Conservation (phyloP, 768 basidiomycete genomes). For the Podaxis sp. region DNA sequence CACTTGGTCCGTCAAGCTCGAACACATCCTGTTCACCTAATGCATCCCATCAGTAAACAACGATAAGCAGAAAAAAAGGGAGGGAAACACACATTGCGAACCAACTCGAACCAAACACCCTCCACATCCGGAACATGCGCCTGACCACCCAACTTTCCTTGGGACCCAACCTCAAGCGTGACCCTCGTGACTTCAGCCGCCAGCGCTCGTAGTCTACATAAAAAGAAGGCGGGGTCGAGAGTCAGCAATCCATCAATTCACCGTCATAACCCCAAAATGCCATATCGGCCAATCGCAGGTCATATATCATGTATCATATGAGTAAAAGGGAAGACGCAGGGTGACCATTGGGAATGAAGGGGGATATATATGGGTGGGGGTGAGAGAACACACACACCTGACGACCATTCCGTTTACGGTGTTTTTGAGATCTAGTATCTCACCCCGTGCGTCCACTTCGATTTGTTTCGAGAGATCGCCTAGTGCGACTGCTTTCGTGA, state of each 20-base stretch:
- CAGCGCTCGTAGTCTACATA: conserved; percentile 51
- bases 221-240: too few relatives aligned
- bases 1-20: conserved; percentile 76
- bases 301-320: neutral
- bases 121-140: conserved; percentile 87
- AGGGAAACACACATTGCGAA: conserved; percentile 56
- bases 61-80: neutral
- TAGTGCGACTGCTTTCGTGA: conserved; percentile 91
- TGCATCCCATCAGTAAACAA: conserved; percentile 1
- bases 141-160: conserved; percentile 88
- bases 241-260: too few relatives aligned
- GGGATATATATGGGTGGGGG: neutral
- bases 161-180: conserved; percentile 82
- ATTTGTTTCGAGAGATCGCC: conserved; percentile 91
- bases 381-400: conserved; percentile 25
- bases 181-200: conserved; percentile 85
- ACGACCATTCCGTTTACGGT: conserved; percentile 63
- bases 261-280: neutral
- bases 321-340: neutral
- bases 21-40: conserved; percentile 80
- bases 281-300: neutral
- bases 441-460: conserved; percentile 87
- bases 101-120: conserved; percentile 88
- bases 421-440: conserved; percentile 81
- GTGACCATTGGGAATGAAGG: neutral